These are phyloP conservation scores for Talaromyces sp. DNA, from an alignment of 2,329 filamentous ascomycete species.

Conservation along the genomic window DNA sequence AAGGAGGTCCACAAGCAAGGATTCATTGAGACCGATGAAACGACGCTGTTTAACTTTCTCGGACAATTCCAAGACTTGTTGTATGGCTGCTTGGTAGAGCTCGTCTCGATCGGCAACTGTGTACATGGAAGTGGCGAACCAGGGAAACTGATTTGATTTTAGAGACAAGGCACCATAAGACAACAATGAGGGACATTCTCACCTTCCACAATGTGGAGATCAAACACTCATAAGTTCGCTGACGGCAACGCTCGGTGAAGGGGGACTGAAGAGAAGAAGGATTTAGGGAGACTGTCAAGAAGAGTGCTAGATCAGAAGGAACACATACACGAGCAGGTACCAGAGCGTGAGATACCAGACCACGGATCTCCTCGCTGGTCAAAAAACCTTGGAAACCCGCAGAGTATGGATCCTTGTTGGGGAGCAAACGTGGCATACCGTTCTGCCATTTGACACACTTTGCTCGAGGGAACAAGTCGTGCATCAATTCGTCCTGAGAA, in stretches of 20 bases:
- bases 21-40: slow-evolving; percentile 38
- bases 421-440: slow-evolving; percentile 32
- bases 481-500: slow-evolving; percentile 48
- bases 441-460: slow-evolving; percentile 48
- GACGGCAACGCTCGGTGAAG: slow-evolving; percentile 48
- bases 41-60: slow-evolving; percentile 53
- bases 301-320: background rate
- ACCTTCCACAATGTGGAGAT: slow-evolving; percentile 52
- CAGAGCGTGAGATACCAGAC: slow-evolving; percentile 47
- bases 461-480: slow-evolving; percentile 50
- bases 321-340: slow-evolving; percentile 47
- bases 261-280: slow-evolving; percentile 39
- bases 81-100: slow-evolving; percentile 42
- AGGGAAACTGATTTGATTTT: slow-evolving; percentile 45
- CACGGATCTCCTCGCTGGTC: slow-evolving; percentile 49
- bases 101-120: slow-evolving; percentile 46
- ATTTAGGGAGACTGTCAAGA: background rate
- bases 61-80: slow-evolving; percentile 66
- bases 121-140: slow-evolving; percentile 45
- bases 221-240: slow-evolving; percentile 52
- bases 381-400: slow-evolving; percentile 52
- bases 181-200: slow-evolving; percentile 15
- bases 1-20: slow-evolving; percentile 39
- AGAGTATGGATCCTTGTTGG: slow-evolving; percentile 43
- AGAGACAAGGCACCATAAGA: slow-evolving; percentile 15